Evolutionary conservation across 345 rosid genomes (phyloP).

Genomic region (Stellera chamaejasme): DNA sequence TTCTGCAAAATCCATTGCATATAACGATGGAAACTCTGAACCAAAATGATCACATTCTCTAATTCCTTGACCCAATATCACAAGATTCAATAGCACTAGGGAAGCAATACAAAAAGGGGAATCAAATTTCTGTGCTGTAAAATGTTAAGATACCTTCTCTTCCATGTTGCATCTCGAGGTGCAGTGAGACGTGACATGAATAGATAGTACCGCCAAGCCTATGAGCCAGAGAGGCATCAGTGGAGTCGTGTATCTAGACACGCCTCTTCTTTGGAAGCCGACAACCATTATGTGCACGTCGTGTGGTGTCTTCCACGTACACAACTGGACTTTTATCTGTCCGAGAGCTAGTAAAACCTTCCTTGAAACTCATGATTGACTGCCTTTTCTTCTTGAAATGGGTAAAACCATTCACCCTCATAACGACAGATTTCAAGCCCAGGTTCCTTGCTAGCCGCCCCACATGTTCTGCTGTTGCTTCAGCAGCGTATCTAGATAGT

Average conservation of each 20-base stretch:
- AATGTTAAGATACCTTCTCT: too few relatives aligned
- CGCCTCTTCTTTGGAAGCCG: slow-evolving; percentile 80
- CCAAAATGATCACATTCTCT: too few relatives aligned
- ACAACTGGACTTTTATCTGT: slow-evolving; percentile 48
- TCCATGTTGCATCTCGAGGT: too few relatives aligned
- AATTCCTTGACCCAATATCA: too few relatives aligned
- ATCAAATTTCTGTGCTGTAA: too few relatives aligned
- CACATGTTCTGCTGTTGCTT: slow-evolving; percentile 82
- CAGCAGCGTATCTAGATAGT: slow-evolving; percentile 61
- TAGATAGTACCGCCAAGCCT: too few relatives aligned
- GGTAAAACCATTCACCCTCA: slow-evolving; percentile 77
- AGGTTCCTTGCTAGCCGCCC: slow-evolving; percentile 53
- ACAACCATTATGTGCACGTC: slow-evolving; percentile 82
- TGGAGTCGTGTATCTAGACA: slow-evolving; percentile 15
- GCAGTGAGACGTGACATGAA: too few relatives aligned
- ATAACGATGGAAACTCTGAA: too few relatives aligned
- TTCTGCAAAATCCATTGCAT: too few relatives aligned
- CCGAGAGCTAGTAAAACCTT: slow-evolving; percentile 49
- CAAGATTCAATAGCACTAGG: too few relatives aligned
- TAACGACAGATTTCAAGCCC: slow-evolving; percentile 77
- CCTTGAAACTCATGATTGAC: slow-evolving; percentile 67
- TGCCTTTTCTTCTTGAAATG: slow-evolving; percentile 75
- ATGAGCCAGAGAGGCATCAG: too few relatives aligned
- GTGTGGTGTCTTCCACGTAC: slow-evolving; percentile 76
- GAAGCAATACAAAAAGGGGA: too few relatives aligned